Evolutionary conservation across 2,329 filamentous ascomycete genomes (phyloP).

Genomic region (Alternaria consortialis): DNA sequence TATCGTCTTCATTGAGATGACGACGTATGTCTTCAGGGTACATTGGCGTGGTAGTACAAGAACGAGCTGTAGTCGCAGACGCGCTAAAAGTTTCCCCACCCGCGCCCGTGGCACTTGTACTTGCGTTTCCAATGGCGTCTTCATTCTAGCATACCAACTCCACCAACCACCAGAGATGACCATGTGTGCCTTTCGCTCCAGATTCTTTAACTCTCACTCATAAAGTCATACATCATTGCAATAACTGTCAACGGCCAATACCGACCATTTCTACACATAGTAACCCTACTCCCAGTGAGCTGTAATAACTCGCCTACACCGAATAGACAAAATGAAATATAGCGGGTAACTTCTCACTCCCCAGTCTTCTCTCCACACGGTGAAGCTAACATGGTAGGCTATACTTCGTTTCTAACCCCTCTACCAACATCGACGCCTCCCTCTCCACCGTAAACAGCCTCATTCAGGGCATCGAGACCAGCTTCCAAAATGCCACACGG

Average conservation of each 20-base stretch:
- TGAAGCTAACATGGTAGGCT: constrained; percentile 29
- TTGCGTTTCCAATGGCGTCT: neutral
- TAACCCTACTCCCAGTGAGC: neutral
- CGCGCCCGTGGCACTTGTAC: neutral
- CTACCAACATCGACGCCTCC: constrained; percentile 34
- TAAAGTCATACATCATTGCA: neutral
- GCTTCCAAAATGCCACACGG: constrained; percentile 33
- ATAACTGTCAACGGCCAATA: neutral
- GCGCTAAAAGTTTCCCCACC: constrained; percentile 4
- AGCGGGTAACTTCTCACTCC: constrained; percentile 21
- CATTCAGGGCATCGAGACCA: constrained; percentile 39
- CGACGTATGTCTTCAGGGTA: neutral
- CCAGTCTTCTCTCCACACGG: neutral
- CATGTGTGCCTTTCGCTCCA: neutral
- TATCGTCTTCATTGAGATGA: neutral
- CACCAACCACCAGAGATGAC: neutral
- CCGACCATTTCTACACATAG: neutral
- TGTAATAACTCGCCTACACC: neutral
- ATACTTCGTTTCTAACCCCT: constrained; percentile 45
- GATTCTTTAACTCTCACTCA: neutral
- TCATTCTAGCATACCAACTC: neutral
- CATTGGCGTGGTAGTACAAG: neutral
- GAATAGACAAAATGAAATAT: constrained; percentile 27
- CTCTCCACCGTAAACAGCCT: constrained; percentile 32
- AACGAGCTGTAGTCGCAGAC: neutral